Evolutionary conservation across 192 early-diverging fungal species (phyloP), one percentile per base, ranked within the genome.

Genomic region (Coemansia sp.): DNA sequence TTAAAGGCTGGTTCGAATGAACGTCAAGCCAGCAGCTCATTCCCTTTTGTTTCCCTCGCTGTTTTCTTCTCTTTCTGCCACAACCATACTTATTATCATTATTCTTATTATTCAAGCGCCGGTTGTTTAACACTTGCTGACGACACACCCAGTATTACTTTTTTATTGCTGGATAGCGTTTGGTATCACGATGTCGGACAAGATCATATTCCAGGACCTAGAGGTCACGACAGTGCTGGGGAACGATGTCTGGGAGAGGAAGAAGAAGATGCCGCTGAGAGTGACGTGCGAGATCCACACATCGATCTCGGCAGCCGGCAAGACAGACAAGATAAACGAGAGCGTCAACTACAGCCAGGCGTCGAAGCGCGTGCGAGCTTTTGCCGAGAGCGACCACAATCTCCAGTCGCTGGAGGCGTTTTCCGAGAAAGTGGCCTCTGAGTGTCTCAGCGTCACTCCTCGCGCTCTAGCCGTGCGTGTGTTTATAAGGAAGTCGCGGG

Each of bases 161-260:
- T 32, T 32, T 32, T 4, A 32, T 32, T 32, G 1, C 32, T 32
- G 1, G 32, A 32, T 32, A 32, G 32, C 1, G 32, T 32, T 32
- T 32, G 32, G 32, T 32, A 32, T 32, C 32, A 32, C 32, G 37
- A 81, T 81, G 79, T 58, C 80, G 1, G 92, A 94, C 85, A 89
- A 85, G 68, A 87, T 92, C 63, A 72, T 87, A 45, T 77, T 96
- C 32, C 85, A 87, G 63, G 87, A 95, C 76, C 87, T 98, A 40
- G 79, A 87, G 22, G 89, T 98, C 51, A 89, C 88, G 57, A 91
- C 88, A 48, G 88, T 92, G 49, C 86, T 96, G 46, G 97, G 97
- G 9, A 91, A 94, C 54, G 95, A 99, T 80, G 86, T 90, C 17
- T 99, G 97, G 96, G 95, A 95, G 67, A 86, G 94, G 14, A 84